These are phyloP conservation scores for Zygoascus hellenicus DNA, from an alignment of 1,139 yeast genomes.

Conservation along the genomic window DNA sequence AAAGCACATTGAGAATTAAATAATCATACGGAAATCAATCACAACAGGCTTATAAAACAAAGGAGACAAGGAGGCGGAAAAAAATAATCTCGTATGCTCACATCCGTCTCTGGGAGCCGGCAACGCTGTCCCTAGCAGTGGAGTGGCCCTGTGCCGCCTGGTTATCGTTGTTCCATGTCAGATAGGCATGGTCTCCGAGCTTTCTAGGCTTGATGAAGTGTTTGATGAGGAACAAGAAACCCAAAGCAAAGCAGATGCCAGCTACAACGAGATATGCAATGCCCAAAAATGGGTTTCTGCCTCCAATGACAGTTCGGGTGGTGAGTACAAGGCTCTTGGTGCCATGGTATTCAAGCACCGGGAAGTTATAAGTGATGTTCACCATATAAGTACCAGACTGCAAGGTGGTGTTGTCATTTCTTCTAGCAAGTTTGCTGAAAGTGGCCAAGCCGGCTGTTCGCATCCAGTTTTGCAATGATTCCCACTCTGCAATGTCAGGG, in stretches of 20 bases:
- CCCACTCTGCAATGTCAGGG: conserved; percentile 76
- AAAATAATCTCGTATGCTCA: no score
- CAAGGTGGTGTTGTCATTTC: conserved; percentile 66
- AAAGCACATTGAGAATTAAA: not conserved
- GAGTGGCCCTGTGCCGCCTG: conserved; percentile 4
- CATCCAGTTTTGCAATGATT: conserved; percentile 96
- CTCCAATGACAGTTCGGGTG: conserved; percentile 85
- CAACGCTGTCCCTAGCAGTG: conserved; percentile 1
- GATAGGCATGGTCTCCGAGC: conserved; percentile 64
- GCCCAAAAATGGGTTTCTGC: conserved; percentile 82
- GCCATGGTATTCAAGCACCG: conserved; percentile 78
- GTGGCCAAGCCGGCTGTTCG: conserved; percentile 85
- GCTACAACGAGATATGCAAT: conserved; percentile 89
- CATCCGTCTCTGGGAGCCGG: conserved; percentile 4
- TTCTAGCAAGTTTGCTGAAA: conserved; percentile 72
- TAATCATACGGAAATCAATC: not conserved
- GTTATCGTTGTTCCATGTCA: conserved; percentile 60
- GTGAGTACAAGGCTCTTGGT: conserved; percentile 72
- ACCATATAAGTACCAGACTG: conserved; percentile 66
- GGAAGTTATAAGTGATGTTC: conserved; percentile 77
- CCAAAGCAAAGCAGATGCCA: conserved; percentile 69
- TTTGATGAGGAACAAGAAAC: conserved; percentile 51
- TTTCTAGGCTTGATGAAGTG: conserved; percentile 65
- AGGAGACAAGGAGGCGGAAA: no score
- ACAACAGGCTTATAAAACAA: no score